Evolutionary conservation across 306 rosid genomes (phyloP).

Genomic region (Castanopsis chinensis): DNA sequence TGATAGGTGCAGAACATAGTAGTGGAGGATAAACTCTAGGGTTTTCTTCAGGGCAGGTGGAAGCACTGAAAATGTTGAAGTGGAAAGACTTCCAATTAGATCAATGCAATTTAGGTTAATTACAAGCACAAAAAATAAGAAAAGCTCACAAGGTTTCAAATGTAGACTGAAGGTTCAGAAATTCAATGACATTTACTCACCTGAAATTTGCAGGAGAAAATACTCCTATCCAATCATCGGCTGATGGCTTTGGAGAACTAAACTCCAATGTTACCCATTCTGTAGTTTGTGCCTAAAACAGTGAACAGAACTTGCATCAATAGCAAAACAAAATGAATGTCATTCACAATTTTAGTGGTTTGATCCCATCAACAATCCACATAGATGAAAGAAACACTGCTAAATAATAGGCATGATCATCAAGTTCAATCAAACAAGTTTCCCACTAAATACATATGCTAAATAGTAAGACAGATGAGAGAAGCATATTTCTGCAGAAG

Average conservation of each 20-base stretch:
- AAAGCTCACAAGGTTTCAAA: not conserved
- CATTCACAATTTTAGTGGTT: not conserved
- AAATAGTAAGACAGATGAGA: not conserved
- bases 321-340: not conserved
- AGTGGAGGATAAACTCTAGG: slow-evolving; percentile 54
- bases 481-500: not conserved
- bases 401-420: not conserved
- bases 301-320: slow-evolving; percentile 22
- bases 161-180: not conserved
- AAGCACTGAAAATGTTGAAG: slow-evolving; percentile 55
- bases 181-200: slow-evolving; percentile 22
- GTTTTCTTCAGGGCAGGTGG: slow-evolving; percentile 66
- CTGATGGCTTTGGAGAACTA: slow-evolving; percentile 59
- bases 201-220: slow-evolving; percentile 92
- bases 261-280: slow-evolving; percentile 67
- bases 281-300: slow-evolving; percentile 60
- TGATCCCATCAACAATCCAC: not conserved
- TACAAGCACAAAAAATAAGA: not conserved
- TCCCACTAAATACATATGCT: not conserved
- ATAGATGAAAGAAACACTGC: not conserved
- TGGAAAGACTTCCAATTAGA: slow-evolving; percentile 18
- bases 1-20: slow-evolving; percentile 87
- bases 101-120: not conserved
- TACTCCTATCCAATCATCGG: slow-evolving; percentile 86
- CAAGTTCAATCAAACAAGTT: not conserved